Conservation (phyloP, 345 rosid genomes). For the Populus pruinosa region DNA sequence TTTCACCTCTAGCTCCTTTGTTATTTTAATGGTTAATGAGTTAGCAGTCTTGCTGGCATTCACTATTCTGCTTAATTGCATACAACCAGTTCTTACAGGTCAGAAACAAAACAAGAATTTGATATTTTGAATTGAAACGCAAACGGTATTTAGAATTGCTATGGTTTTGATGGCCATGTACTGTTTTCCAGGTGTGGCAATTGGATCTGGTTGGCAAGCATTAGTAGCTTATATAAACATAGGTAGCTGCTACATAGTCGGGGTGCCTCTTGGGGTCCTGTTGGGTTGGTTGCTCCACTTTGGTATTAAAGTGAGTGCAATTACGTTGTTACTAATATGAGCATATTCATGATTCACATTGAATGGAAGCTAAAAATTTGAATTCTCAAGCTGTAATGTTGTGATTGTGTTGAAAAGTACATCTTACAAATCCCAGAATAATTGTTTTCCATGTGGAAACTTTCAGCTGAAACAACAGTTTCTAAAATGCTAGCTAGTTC, state of each 20-base stretch:
- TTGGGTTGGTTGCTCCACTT: constrained; percentile 43
- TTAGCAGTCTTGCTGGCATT: constrained; percentile 41
- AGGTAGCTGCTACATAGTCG: constrained; percentile 48
- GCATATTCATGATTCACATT: neutral
- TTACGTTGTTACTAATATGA: neutral
- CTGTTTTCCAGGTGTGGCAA: constrained; percentile 42
- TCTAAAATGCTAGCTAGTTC: too few relatives aligned
- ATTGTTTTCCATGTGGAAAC: too few relatives aligned
- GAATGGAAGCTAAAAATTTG: neutral
- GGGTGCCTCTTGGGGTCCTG: constrained; percentile 45
- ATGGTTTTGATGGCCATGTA: neutral
- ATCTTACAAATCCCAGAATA: too few relatives aligned
- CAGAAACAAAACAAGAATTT: neutral
- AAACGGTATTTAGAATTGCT: neutral
- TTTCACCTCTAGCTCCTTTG: constrained; percentile 42
- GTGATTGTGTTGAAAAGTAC: too few relatives aligned
- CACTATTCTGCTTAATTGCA: constrained; percentile 50
- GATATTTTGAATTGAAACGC: neutral
- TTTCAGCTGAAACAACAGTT: too few relatives aligned
- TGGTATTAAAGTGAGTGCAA: constrained; percentile 31
- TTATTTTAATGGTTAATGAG: constrained; percentile 37
- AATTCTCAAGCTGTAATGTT: too few relatives aligned
- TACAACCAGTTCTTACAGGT: constrained; percentile 63
- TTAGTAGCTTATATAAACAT: constrained; percentile 42
- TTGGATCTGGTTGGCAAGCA: constrained; percentile 58